A percentile compares a stretch with the other conserved stretches of the same genome.
phyloP scores from a whole-genome alignment of 2,329 filamentous ascomycete species.

The Neospermospora avenae region DNA sequence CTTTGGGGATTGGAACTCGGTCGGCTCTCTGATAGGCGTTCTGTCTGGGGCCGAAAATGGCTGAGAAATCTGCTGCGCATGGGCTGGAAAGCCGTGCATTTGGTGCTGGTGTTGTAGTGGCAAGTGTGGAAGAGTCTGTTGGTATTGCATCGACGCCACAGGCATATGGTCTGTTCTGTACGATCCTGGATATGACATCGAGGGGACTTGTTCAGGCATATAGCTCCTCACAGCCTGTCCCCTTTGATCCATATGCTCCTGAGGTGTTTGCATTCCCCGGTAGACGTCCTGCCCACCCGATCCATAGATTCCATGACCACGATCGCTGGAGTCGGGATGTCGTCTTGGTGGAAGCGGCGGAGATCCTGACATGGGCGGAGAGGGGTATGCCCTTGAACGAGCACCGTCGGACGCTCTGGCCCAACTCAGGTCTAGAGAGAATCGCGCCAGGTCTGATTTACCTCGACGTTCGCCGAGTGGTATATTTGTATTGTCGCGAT shows the following conservation, averaged over 20 bases:
- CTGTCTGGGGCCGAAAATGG: conserved; percentile 30
- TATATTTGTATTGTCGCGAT: conserved; percentile 38
- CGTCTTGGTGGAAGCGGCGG: conserved; percentile 57
- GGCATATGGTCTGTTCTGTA: conserved; percentile 29
- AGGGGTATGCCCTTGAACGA: conserved; percentile 61
- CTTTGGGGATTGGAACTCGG: conserved; percentile 53
- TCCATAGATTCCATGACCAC: conserved; percentile 46
- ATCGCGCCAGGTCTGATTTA: conserved; percentile 51
- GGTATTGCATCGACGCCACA: conserved; percentile 19
- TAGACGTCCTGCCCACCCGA: conserved; percentile 50
- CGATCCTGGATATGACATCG: conserved; percentile 24
- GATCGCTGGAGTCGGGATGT: conserved; percentile 55
- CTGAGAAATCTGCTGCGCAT: conserved; percentile 22
- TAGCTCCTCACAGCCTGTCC: conserved; percentile 38
- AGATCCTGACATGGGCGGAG: conserved; percentile 72
- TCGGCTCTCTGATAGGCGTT: conserved; percentile 42
- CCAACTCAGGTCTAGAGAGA: conserved; percentile 55
- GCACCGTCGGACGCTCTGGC: conserved; percentile 52
- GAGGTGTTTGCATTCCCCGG: conserved; percentile 37
- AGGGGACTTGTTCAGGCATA: conserved; percentile 35
- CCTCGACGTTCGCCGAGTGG: conserved; percentile 58
- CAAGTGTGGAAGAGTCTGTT: conserved; percentile 23
- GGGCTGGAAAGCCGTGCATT: conserved; percentile 23
- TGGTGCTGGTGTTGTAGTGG: conserved; percentile 26
- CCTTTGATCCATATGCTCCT: conserved; percentile 28